Conservation (phyloP, 2,329 filamentous ascomycete genomes). For the Epichloe scottii region DNA sequence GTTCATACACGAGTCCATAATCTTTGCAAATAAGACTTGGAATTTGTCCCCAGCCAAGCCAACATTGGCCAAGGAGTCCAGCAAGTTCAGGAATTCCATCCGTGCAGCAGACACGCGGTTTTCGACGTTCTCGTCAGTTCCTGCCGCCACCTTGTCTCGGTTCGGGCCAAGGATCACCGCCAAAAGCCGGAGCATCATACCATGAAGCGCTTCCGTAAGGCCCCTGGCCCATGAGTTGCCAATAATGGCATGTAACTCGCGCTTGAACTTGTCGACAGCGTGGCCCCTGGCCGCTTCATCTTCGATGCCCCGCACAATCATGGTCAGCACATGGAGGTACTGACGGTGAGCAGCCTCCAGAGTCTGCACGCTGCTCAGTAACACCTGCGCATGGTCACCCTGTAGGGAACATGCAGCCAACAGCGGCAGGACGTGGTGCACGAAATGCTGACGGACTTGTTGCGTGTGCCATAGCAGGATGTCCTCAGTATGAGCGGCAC, state of each 20-base stretch:
- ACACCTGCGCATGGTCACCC: constrained; percentile 30
- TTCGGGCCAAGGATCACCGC: constrained; percentile 29
- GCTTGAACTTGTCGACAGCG: constrained; percentile 38
- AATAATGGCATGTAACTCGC: constrained; percentile 52
- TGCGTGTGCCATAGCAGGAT: constrained; percentile 47
- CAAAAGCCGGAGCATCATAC: constrained; percentile 42
- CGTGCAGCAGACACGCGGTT: constrained; percentile 26
- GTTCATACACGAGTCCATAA: constrained; percentile 54
- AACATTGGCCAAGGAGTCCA: constrained; percentile 48
- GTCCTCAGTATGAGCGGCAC: constrained; percentile 40
- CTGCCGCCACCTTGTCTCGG: background rate
- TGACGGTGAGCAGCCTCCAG: constrained; percentile 47
- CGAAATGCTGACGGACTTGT: constrained; percentile 48
- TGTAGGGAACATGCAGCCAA: constrained; percentile 34
- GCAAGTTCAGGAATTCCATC: constrained; percentile 39
- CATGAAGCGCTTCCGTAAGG: constrained; percentile 40
- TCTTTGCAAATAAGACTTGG: constrained; percentile 58
- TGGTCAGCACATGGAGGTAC: constrained; percentile 41
- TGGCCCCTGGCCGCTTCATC: constrained; percentile 22
- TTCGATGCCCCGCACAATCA: constrained; percentile 36
- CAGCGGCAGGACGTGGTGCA: constrained; percentile 44
- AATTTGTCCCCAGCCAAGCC: constrained; percentile 58
- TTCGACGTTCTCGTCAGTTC: constrained; percentile 3
- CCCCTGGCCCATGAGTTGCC: constrained; percentile 46
- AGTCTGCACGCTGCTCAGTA: constrained; percentile 40